Evolutionary conservation across 1,284 basidiomycete genomes (phyloP), one percentile per base, ranked within the genome.

Genomic region (Pholiota adiposa): DNA sequence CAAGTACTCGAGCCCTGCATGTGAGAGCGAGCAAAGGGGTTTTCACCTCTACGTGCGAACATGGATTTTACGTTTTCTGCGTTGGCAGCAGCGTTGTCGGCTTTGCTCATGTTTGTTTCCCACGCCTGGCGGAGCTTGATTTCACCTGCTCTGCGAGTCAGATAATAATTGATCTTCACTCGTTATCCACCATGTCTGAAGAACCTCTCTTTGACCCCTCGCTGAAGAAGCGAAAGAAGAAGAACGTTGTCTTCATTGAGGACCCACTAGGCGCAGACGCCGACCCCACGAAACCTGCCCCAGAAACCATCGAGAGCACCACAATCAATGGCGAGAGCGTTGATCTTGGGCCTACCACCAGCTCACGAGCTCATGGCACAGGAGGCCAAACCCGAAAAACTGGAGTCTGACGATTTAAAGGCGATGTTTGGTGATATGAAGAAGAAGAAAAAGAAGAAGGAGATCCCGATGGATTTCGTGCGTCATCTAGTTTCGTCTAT

Each of bases 371-470:
- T 81, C 72, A 89, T 91, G 85, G 86, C 84, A 5, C 40, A 58
- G 69, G 73, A 77, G 54, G 75, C 70, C n/a, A 0, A 79, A 74
- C 25, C 69, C 71, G 11, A 76, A 76, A 7, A 80, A n/a, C 81
- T 83, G 60, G 84, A 84, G 64, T 88, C 88, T 0, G 89, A 92
- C 41, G 90, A 93, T 46, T 81, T 87, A 70, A 90, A 90, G 68
- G 84, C 90, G 54, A 90, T 94, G 85, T 94, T 95, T 70, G 92
- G 89, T 5, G 93, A 93, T 70, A 71, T 94, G 71, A 94, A 94
- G 84, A 95, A 95, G 83, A 95, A 94, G 77, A 94, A 93, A 78
- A 93, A 93, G 80, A 93, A 94, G 82, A 93, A 93, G 75, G 92
- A 93, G 62, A 90, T 94, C 57, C 90, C 90, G 4, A 82, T 93